Evolutionary conservation across 305 asterid species (phyloP).

Genomic region (Euphrasia arctica): DNA sequence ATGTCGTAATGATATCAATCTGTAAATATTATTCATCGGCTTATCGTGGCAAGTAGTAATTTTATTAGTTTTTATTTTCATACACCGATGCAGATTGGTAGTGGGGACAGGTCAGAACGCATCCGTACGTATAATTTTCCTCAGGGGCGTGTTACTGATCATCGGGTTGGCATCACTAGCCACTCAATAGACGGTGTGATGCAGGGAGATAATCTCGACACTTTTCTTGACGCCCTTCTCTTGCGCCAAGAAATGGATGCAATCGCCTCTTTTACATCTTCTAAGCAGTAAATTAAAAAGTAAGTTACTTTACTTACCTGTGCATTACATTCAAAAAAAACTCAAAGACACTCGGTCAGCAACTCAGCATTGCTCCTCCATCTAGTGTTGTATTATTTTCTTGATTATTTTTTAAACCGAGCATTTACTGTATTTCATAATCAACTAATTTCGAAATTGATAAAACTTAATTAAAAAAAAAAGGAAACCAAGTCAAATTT

Average conservation of each 20-base stretch:
- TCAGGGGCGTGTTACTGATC: constrained; percentile 97
- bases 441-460: too few relatives aligned
- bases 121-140: constrained; percentile 96
- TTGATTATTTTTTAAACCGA: too few relatives aligned
- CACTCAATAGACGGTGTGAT: constrained; percentile 73
- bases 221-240: constrained; percentile 77
- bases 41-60: neutral
- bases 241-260: constrained; percentile 91
- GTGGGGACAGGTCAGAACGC: constrained; percentile 98
- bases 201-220: constrained; percentile 81
- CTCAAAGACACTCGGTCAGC: too few relatives aligned
- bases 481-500: too few relatives aligned
- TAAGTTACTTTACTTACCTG: neutral
- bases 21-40: constrained; percentile 5
- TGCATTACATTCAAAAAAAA: too few relatives aligned
- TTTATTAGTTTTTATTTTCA: constrained; percentile 1
- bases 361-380: too few relatives aligned
- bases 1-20: neutral
- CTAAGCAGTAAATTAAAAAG: constrained; percentile 27
- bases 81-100: constrained; percentile 67
- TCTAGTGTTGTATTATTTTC: too few relatives aligned
- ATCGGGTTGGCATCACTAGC: constrained; percentile 84
- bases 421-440: too few relatives aligned
- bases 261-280: constrained; percentile 67
- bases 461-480: too few relatives aligned